Percentiles rank a stretch among this genome's conserved stretches.
These are phyloP conservation scores for Lecanoromycetidae sp. DNA, from an alignment of 2,329 filamentous ascomycete species.

Conservation along the genomic window DNA sequence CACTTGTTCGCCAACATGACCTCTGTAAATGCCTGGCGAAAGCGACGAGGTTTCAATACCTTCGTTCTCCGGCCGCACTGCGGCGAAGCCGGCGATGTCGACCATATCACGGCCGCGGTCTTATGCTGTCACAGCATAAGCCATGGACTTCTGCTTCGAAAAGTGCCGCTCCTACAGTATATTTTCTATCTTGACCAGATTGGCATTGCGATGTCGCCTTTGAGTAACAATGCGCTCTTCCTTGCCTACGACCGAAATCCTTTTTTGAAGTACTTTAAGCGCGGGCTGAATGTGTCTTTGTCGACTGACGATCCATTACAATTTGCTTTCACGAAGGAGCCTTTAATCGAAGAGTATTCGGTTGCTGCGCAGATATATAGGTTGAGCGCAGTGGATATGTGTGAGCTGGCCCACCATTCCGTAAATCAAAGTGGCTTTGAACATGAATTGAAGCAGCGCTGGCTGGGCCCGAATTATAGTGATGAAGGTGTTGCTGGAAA, in stretches of 20 bases:
- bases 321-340: conserved; percentile 97
- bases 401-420: conserved; percentile 90
- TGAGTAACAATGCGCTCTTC: conserved; percentile 96
- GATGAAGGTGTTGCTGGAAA: conserved; percentile 74
- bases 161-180: conserved; percentile 90
- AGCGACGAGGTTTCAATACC: conserved; percentile 86
- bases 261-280: conserved; percentile 88
- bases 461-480: conserved; percentile 71
- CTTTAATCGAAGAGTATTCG: conserved; percentile 93
- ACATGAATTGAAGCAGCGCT: conserved; percentile 73
- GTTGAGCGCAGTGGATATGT: conserved; percentile 94
- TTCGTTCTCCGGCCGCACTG: conserved; percentile 88
- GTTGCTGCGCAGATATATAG: conserved; percentile 98
- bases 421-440: conserved; percentile 94
- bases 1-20: conserved; percentile 90
- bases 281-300: conserved; percentile 86
- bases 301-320: conserved; percentile 95
- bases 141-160: conserved; percentile 81
- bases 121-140: conserved; percentile 95
- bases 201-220: conserved; percentile 96
- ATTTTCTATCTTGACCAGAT: conserved; percentile 97
- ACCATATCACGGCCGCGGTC: conserved; percentile 83
- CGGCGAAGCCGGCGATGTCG: conserved; percentile 91
- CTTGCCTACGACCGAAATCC: conserved; percentile 94
- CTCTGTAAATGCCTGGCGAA: conserved; percentile 84